Conservation (phyloP, 345 rosid genomes). For the Kernera saxatilis region DNA sequence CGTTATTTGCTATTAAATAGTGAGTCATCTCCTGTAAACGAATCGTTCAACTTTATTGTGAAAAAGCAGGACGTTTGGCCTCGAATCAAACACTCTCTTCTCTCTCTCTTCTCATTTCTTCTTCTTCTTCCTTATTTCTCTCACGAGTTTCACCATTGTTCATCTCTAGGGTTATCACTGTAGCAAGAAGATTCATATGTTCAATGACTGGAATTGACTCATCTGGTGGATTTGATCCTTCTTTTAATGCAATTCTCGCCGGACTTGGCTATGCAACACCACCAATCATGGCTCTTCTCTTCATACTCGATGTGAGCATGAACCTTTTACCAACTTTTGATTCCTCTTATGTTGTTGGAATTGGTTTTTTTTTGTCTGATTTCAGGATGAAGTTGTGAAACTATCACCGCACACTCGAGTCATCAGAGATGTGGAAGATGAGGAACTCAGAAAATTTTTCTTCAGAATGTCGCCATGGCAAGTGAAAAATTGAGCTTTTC, state of each 20-base stretch:
- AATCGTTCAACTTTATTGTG: no score
- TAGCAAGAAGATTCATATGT: slow-evolving; percentile 84
- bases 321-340: background rate
- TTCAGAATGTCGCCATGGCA: slow-evolving; percentile 98
- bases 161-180: no score
- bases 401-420: slow-evolving; percentile 94
- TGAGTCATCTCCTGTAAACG: no score
- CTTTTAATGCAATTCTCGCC: slow-evolving; percentile 61
- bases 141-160: no score
- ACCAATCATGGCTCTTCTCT: slow-evolving; percentile 93
- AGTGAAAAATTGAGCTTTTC: slow-evolving; percentile 33
- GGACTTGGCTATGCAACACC: slow-evolving; percentile 96
- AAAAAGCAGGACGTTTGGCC: no score
- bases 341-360: background rate
- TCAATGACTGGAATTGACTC: slow-evolving; percentile 80
- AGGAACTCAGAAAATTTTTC: slow-evolving; percentile 90
- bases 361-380: background rate
- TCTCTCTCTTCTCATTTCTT: no score
- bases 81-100: no score
- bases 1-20: no score
- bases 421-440: slow-evolving; percentile 97
- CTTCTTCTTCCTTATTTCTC: no score
- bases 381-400: slow-evolving; percentile 95
- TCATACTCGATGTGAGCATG: slow-evolving; percentile 68
- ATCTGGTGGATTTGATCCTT: slow-evolving; percentile 75